phyloP scores from a whole-genome alignment of 2,329 filamentous ascomycete species.

The Venturia asperata region DNA sequence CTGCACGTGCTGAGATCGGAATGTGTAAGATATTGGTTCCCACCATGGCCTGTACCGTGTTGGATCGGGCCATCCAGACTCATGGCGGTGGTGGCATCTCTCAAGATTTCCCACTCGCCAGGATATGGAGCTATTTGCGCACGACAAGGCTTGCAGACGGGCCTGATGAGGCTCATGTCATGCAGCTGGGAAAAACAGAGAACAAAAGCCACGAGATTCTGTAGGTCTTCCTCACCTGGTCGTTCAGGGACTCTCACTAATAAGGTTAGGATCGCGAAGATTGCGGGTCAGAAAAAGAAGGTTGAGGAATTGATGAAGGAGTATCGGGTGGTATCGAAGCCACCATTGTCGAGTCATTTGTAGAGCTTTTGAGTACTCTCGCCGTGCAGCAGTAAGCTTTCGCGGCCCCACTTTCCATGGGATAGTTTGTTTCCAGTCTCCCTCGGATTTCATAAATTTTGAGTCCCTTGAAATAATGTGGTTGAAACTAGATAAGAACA shows the following conservation, averaged over 20 bases:
- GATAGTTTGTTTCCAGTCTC: no score
- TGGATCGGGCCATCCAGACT: conserved; percentile 89
- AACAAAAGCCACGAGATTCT: conserved; percentile 47
- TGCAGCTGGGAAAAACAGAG: conserved; percentile 75
- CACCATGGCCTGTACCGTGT: conserved; percentile 70
- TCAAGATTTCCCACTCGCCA: conserved; percentile 82
- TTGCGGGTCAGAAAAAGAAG: conserved; percentile 5
- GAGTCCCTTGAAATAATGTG: no score
- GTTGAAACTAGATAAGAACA: no score
- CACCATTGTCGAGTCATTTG: conserved; percentile 4
- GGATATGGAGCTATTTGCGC: conserved; percentile 70
- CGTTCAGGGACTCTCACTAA: neutral
- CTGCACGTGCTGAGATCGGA: conserved; percentile 85
- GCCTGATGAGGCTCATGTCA: conserved; percentile 76
- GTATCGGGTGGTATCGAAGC: conserved; percentile 7
- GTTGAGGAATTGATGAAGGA: conserved; percentile 18
- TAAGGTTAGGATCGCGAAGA: neutral
- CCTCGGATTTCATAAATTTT: no score
- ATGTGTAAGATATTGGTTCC: conserved; percentile 95
- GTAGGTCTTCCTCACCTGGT: neutral
- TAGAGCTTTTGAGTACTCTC: neutral
- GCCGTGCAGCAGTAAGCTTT: neutral
- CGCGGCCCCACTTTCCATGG: neutral
- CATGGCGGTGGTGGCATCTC: conserved; percentile 86
- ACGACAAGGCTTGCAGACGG: conserved; percentile 86